Evolutionary conservation across 441 rosid genomes (phyloP).

Genomic region (Theobroma grandiflorum): DNA sequence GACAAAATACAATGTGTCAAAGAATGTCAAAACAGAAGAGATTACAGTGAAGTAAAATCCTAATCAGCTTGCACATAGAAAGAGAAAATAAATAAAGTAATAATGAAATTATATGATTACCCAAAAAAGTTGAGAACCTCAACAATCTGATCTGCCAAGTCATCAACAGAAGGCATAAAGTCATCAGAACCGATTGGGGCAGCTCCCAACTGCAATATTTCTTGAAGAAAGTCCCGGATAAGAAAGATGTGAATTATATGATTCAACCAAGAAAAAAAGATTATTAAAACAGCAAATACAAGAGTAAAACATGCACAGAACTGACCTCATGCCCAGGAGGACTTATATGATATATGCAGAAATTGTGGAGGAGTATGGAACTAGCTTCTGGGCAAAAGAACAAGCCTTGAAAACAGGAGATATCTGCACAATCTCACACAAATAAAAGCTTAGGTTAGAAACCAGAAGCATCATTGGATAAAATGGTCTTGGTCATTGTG

Average conservation of each 20-base stretch:
- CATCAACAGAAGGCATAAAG: slow-evolving; percentile 75
- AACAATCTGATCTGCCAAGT: slow-evolving; percentile 87
- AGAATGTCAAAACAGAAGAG: slow-evolving; percentile 25
- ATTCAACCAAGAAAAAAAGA: slow-evolving; percentile 13
- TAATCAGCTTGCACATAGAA: slow-evolving; percentile 1
- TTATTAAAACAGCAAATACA: slow-evolving; percentile 3
- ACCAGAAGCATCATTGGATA: not conserved
- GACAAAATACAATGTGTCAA: slow-evolving; percentile 15
- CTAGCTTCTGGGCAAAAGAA: slow-evolving; percentile 92
- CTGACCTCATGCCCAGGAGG: slow-evolving; percentile 99
- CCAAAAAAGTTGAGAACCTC: slow-evolving; percentile 94
- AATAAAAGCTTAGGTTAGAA: slow-evolving; percentile 14
- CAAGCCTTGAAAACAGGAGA: slow-evolving; percentile 89
- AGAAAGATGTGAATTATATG: slow-evolving; percentile 43
- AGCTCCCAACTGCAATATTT: slow-evolving; percentile 96
- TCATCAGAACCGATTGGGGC: slow-evolving; percentile 61
- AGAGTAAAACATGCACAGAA: slow-evolving; percentile 22
- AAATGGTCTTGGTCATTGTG: not conserved
- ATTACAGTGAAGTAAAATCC: slow-evolving; percentile 6
- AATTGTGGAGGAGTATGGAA: slow-evolving; percentile 92
- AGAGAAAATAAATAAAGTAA: slow-evolving; percentile 24
- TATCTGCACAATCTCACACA: slow-evolving; percentile 58
- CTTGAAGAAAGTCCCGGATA: slow-evolving; percentile 65
- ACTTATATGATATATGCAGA: slow-evolving; percentile 90
- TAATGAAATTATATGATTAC: slow-evolving; percentile 43